Evolutionary conservation across 2,329 filamentous ascomycete species (phyloP).

Genomic region (Hypocrella siamensis): DNA sequence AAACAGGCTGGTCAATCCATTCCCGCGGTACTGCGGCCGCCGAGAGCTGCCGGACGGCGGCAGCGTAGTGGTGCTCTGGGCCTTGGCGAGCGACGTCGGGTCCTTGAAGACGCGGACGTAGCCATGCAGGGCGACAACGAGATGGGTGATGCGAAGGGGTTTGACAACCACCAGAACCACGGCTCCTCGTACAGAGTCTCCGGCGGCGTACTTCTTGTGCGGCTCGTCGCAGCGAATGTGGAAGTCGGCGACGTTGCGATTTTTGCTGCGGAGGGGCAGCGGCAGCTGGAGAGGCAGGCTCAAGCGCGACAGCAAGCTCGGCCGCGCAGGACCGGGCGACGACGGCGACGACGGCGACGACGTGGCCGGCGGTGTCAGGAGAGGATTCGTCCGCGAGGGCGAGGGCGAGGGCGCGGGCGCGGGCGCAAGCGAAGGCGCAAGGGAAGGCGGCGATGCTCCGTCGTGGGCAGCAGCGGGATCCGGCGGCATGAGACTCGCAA

Average conservation of each 20-base stretch:
- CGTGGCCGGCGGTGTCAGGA: not conserved
- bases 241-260: slow-evolving; percentile 60
- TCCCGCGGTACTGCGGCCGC: slow-evolving; percentile 48
- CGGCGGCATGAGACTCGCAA: slow-evolving; percentile 10
- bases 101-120: slow-evolving; percentile 69
- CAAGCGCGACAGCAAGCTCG: slow-evolving; percentile 34
- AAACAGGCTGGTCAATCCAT: slow-evolving; percentile 67
- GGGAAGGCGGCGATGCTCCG: slow-evolving; percentile 7
- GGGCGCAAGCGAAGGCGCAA: slow-evolving; percentile 10
- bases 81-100: slow-evolving; percentile 38
- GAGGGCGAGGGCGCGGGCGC: slow-evolving; percentile 6
- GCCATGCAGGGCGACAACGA: slow-evolving; percentile 63
- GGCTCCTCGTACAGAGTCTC: slow-evolving; percentile 57
- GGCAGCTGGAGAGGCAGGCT: slow-evolving; percentile 26
- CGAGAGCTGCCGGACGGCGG: slow-evolving; percentile 20
- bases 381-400: slow-evolving; percentile 3
- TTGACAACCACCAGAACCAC: slow-evolving; percentile 61
- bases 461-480: slow-evolving; percentile 5
- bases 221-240: slow-evolving; percentile 64
- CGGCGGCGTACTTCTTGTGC: slow-evolving; percentile 59
- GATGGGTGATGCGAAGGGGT: slow-evolving; percentile 62
- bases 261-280: slow-evolving; percentile 32
- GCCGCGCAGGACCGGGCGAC: slow-evolving; percentile 11
- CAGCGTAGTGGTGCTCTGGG: slow-evolving; percentile 27
- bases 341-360: slow-evolving; percentile 4